A percentile compares a stretch with the other conserved stretches of the same genome.
Evolutionary conservation across 345 rosid genomes (phyloP).

Genomic region (Populus davidiana): DNA sequence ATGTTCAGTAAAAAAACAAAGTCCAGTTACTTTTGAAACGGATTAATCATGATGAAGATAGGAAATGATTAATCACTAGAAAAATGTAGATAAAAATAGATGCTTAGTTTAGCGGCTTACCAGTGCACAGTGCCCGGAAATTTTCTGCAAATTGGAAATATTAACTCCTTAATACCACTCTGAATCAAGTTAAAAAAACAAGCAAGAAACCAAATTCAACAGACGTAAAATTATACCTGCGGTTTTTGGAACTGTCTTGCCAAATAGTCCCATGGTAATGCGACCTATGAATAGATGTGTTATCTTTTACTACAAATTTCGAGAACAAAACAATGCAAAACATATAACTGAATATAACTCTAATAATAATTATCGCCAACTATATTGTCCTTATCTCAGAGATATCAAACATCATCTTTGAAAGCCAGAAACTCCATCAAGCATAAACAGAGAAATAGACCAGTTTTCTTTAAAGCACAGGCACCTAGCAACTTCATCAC

Average conservation of each 20-base stretch:
- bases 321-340: neutral
- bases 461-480: neutral
- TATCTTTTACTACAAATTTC: neutral
- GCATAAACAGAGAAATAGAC: neutral
- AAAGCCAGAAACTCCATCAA: neutral
- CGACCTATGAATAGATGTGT: conserved; percentile 55
- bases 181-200: neutral
- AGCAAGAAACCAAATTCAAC: neutral
- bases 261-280: conserved; percentile 78
- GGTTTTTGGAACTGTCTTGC: conserved; percentile 90
- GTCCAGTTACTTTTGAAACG: neutral
- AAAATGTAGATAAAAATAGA: neutral
- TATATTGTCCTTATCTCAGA: neutral
- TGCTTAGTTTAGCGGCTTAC: conserved; percentile 29
- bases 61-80: neutral
- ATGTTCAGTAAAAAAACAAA: neutral
- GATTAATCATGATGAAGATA: neutral
- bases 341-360: neutral
- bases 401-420: neutral
- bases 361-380: neutral
- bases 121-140: conserved; percentile 96
- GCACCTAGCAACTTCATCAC: neutral
- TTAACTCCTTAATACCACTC: conserved; percentile 12
- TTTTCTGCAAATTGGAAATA: conserved; percentile 62
- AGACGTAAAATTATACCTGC: conserved; percentile 43